Evolutionary conservation across 148 eudicot species (phyloP), one percentile per base, ranked within the genome.

Genomic region (Heliosperma pusillum): DNA sequence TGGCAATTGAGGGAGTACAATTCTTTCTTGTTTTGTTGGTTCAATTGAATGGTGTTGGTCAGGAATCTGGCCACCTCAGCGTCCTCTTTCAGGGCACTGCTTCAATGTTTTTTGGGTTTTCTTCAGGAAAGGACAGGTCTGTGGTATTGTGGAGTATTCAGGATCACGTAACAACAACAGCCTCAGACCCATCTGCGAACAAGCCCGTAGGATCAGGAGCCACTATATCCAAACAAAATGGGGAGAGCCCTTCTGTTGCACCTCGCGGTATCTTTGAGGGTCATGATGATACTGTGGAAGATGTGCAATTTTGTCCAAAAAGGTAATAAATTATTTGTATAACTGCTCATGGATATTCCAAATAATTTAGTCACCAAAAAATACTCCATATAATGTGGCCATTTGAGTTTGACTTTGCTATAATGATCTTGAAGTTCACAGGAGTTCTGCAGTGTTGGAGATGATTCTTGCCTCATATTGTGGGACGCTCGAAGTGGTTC

Each of bases 401-500:
- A 65, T 42, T 83, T 68, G 40, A 60, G 58, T 78, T 69, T 80
- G 78, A 79, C 80, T 76, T 36, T 64, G 19, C 42, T 76, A 10
- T 74, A 16, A 78, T 62, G 21, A 70, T 82, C 29, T 65, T 90
- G 91, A 84, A 94, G 98, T 83, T 85, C 92, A 10, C 97, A 94
- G 91, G 96, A 91, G 82, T 94, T 94, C 75, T 94, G 98, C 78
- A 94, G 98, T 53, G 98, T 94, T 71, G 98, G 98, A 30, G 98
- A 95, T 82, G 98, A 95, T 87, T 95, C 97, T 67, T 90, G 96
- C 81, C 89, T 95, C 52, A 91, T 95, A 84, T 71, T 95, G 56
- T 95, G 98, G 98, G 98, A 95, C 82, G 96, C 97, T 75, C 86
- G 98, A 76, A 78, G 83, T 36, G 92, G 98, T 40, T 74, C 63